These are phyloP conservation scores for Fusarium setosum DNA, from an alignment of 2,329 filamentous ascomycete species.

Conservation along the genomic window DNA sequence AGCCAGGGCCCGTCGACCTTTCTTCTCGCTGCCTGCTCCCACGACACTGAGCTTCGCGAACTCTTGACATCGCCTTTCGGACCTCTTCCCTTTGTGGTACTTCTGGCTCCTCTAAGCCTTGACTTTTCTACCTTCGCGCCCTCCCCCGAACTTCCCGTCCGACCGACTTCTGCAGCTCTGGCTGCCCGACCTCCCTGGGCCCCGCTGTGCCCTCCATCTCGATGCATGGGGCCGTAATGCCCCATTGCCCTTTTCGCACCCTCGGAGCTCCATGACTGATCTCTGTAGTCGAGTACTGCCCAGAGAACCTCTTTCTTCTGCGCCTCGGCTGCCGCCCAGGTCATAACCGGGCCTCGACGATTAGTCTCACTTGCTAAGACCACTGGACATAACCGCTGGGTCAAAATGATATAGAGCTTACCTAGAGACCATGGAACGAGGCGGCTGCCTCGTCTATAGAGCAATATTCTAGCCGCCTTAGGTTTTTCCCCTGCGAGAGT, in stretches of 20 bases:
- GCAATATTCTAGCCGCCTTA: conserved; percentile 7
- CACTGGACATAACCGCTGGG: conserved; percentile 9
- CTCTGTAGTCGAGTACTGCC: conserved; percentile 19
- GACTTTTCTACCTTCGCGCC: conserved; percentile 6
- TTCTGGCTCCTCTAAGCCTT: background rate
- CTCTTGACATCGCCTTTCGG: conserved; percentile 19
- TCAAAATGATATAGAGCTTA: conserved; percentile 18
- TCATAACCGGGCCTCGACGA: background rate
- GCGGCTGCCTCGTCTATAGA: conserved; percentile 3
- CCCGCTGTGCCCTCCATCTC: background rate
- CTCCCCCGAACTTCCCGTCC: conserved; percentile 7
- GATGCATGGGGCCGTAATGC: background rate
- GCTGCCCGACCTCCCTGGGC: conserved; percentile 10
- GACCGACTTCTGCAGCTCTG: conserved; percentile 24
- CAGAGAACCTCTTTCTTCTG: conserved; percentile 13
- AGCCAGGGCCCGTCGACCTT: background rate
- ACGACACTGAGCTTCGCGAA: conserved; percentile 18
- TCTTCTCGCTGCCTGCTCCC: conserved; percentile 4
- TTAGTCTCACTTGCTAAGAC: background rate
- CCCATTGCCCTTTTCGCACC: conserved; percentile 15
- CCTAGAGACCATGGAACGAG: conserved; percentile 15
- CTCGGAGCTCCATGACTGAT: conserved; percentile 16
- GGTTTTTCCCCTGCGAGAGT: conserved; percentile 18
- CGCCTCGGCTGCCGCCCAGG: conserved; percentile 11
- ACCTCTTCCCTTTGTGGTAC: background rate